phyloP scores from a whole-genome alignment of 371 early-diverging fungal species.

The Mortierella sp. region DNA sequence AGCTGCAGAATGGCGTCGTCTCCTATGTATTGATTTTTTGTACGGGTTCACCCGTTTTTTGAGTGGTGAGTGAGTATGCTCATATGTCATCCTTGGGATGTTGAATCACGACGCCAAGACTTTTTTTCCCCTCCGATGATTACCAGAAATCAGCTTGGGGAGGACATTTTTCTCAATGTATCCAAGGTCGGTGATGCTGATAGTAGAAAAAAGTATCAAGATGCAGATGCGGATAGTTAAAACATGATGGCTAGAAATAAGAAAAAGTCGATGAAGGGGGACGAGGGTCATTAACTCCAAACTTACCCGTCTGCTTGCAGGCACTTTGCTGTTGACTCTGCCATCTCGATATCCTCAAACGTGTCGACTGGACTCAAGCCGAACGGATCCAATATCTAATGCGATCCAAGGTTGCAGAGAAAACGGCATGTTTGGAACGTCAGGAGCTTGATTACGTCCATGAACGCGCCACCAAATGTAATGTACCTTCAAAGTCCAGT shows the following conservation, averaged over 20 bases:
- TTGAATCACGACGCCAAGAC: too few species aligned
- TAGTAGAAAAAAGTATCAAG: not conserved
- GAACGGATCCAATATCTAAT: conserved; percentile 28
- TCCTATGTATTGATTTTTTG: conserved; percentile 29
- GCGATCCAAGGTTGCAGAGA: not conserved
- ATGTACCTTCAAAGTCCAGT: conserved; percentile 27
- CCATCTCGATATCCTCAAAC: conserved; percentile 14
- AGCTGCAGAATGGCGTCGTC: conserved; percentile 36
- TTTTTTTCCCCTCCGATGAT: not conserved
- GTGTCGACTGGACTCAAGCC: conserved; percentile 13
- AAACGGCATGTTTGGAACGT: not conserved
- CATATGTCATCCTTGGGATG: too few species aligned
- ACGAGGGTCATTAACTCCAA: too few species aligned
- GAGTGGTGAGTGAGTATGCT: too few species aligned
- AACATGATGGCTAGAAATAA: too few species aligned
- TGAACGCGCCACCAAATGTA: too few species aligned
- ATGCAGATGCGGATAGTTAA: not conserved
- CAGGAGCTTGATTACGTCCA: too few species aligned
- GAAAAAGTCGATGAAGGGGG: too few species aligned
- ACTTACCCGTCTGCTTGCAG: conserved; percentile 23
- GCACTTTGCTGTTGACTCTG: conserved; percentile 16
- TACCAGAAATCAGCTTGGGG: conserved; percentile 22
- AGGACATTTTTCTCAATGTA: conserved; percentile 28
- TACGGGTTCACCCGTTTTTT: not conserved
- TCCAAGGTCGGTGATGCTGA: conserved; percentile 2